phyloP scores from a whole-genome alignment of 1,284 basidiomycete genomes.

The Psilocybe mexicana region DNA sequence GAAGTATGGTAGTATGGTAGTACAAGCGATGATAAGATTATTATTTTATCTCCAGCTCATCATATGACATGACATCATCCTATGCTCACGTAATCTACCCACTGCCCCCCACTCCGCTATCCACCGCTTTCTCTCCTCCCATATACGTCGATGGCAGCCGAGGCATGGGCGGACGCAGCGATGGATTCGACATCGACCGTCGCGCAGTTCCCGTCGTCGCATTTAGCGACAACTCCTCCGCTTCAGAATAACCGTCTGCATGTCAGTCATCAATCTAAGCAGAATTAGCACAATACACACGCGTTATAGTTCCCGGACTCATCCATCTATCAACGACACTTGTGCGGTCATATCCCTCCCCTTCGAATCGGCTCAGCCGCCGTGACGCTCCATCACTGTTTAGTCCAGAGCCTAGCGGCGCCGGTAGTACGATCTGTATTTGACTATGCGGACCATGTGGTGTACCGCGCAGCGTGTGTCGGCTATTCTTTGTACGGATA shows the following conservation, averaged over 20 bases:
- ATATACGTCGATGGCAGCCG: constrained; percentile 15
- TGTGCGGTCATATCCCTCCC: constrained; percentile 22
- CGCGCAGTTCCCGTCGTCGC: neutral
- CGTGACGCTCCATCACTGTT: neutral
- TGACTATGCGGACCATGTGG: constrained; percentile 57
- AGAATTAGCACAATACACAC: neutral
- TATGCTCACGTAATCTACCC: neutral
- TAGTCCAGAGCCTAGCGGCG: constrained; percentile 16
- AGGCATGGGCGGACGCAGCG: constrained; percentile 8
- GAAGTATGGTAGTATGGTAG: constrained; percentile 1
- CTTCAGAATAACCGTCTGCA: neutral
- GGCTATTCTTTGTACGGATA: constrained; percentile 33
- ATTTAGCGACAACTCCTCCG: neutral
- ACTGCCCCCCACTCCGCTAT: neutral
- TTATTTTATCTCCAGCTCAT: neutral
- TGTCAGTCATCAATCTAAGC: neutral
- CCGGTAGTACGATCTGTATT: constrained; percentile 50
- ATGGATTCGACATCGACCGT: neutral
- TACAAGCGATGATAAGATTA: constrained; percentile 1
- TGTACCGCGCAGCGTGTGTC: constrained; percentile 41
- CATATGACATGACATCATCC: constrained; percentile 19
- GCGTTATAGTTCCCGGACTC: constrained; percentile 10
- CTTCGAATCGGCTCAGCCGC: constrained; percentile 10
- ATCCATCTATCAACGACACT: constrained; percentile 43
- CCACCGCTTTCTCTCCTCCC: neutral